A percentile compares a stretch with the other conserved stretches of the same genome.
These are phyloP conservation scores for Talaromyces sp. DNA, from an alignment of 2,329 filamentous ascomycete genomes.

Conservation along the genomic window DNA sequence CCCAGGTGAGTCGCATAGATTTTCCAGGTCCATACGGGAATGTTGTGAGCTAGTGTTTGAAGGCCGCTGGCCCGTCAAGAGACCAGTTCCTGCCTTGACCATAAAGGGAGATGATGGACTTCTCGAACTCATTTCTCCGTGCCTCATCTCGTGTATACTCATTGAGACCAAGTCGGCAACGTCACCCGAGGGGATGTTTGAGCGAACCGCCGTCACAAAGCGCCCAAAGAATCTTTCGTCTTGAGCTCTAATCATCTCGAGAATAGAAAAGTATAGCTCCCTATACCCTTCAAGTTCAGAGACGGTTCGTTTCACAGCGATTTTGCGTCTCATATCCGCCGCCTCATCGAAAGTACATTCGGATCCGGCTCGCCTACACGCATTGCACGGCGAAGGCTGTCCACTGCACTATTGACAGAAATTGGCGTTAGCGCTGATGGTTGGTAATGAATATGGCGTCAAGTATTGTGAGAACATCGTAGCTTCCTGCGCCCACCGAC, in stretches of 20 bases:
- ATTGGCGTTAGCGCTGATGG: neutral
- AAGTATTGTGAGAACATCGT: neutral
- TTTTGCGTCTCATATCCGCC: constrained; percentile 36
- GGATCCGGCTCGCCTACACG: constrained; percentile 29
- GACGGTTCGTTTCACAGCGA: constrained; percentile 34
- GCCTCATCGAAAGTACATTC: constrained; percentile 36
- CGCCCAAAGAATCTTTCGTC: constrained; percentile 20
- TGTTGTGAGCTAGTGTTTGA: neutral
- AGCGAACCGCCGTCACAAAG: constrained; percentile 29
- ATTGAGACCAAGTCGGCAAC: neutral
- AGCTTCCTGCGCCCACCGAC: neutral
- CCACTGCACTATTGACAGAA: constrained; percentile 32
- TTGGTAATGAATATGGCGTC: neutral
- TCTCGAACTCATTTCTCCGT: neutral
- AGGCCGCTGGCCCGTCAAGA: neutral
- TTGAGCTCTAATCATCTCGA: constrained; percentile 28
- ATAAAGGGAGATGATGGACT: neutral
- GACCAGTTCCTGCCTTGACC: neutral
- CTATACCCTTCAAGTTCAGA: constrained; percentile 35
- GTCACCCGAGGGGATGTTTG: constrained; percentile 23
- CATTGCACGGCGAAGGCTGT: constrained; percentile 33
- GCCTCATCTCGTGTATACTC: neutral
- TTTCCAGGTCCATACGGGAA: neutral
- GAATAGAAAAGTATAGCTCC: constrained; percentile 29
- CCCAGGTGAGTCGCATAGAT: neutral